Conservation (phyloP, 2,329 filamentous ascomycete species). For the Apiospora rasikravindrae region DNA sequence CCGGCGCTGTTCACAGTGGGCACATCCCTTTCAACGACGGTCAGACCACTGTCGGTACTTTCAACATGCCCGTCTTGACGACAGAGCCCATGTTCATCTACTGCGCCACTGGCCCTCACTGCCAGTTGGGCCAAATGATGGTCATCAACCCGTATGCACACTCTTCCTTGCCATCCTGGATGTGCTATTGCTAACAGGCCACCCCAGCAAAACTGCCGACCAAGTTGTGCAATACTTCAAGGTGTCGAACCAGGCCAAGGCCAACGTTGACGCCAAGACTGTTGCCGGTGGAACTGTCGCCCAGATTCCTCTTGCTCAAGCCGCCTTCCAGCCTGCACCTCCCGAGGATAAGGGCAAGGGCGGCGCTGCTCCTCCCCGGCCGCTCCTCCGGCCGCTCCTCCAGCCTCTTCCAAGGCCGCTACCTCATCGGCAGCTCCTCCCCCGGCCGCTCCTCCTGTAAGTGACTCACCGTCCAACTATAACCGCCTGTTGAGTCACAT, state of each 20-base stretch:
- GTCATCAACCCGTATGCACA: conserved; percentile 52
- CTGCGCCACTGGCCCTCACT: conserved; percentile 55
- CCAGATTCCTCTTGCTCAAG: conserved; percentile 36
- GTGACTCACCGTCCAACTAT: neutral
- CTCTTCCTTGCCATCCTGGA: neutral
- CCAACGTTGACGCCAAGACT: conserved; percentile 35
- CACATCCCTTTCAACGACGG: conserved; percentile 46
- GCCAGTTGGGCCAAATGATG: conserved; percentile 56
- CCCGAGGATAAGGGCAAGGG: conserved; percentile 21
- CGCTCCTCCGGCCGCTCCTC: conserved; percentile 18
- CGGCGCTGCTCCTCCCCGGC: neutral
- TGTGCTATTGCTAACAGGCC: conserved; percentile 21
- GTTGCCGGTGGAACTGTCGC: conserved; percentile 37
- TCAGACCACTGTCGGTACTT: conserved; percentile 47
- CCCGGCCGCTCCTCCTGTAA: conserved; percentile 1
- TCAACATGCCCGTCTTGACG: conserved; percentile 51
- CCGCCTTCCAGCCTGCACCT: conserved; percentile 36
- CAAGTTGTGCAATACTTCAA: conserved; percentile 39
- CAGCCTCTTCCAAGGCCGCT: conserved; percentile 17
- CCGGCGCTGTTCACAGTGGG: conserved; percentile 45
- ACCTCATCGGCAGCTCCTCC: conserved; percentile 20
- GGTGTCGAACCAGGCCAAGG: conserved; percentile 27
- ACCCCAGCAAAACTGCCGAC: conserved; percentile 30
- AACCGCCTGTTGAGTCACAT: no score
- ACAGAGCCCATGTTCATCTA: conserved; percentile 55